phyloP scores from a whole-genome alignment of 306 rosid genomes.

The Abrus pulchellus region DNA sequence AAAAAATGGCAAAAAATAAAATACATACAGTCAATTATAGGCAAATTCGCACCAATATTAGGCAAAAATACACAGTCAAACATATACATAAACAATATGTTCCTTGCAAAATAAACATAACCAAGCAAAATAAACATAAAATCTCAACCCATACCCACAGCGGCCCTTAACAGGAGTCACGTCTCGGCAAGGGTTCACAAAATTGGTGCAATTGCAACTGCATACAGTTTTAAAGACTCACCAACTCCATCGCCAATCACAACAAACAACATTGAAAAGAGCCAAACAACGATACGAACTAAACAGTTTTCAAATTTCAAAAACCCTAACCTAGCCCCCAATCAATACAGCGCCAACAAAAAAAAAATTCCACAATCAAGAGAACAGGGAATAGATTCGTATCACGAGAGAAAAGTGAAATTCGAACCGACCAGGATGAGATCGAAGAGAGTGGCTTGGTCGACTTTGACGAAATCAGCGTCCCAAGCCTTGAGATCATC shows the following conservation, averaged over 20 bases:
- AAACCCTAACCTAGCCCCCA: constrained; percentile 32
- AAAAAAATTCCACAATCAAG: not conserved
- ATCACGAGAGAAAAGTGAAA: too few relatives aligned
- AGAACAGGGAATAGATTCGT: not conserved
- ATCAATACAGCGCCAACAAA: not conserved
- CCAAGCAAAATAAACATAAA: not conserved
- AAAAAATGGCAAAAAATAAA: not conserved
- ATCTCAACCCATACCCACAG: not conserved
- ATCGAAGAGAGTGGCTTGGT: constrained; percentile 81
- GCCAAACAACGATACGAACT: not conserved
- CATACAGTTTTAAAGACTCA: not conserved
- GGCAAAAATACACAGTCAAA: not conserved
- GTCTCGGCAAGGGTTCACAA: not conserved
- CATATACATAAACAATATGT: not conserved
- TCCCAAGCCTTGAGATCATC: constrained; percentile 78
- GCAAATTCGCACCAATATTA: not conserved
- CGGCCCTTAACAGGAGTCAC: too few relatives aligned
- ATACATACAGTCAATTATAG: not conserved
- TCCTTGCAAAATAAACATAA: not conserved
- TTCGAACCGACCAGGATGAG: constrained; percentile 66
- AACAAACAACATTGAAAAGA: not conserved
- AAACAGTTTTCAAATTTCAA: not conserved
- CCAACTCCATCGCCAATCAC: not conserved
- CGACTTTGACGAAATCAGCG: constrained; percentile 75
- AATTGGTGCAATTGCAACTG: not conserved